Evolutionary conservation across 2,329 filamentous ascomycete genomes (phyloP).

Genomic region (Teratosphaeria nubilosa): DNA sequence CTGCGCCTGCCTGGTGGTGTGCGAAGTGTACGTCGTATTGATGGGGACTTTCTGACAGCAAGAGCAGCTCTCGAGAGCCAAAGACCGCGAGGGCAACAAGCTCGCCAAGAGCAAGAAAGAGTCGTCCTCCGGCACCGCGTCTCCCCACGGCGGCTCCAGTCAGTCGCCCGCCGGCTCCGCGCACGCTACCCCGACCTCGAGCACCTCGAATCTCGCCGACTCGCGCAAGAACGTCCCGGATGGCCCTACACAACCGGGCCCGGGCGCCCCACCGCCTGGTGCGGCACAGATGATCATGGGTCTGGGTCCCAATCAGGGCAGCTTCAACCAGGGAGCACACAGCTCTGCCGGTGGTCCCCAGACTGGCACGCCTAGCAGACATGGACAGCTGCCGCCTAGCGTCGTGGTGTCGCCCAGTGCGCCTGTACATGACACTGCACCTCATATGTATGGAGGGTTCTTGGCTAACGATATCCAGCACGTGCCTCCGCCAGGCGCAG

Average conservation of each 20-base stretch:
- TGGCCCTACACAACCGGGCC: conserved; percentile 33
- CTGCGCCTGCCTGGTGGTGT: conserved; percentile 4
- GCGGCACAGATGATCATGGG: conserved; percentile 13
- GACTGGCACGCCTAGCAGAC: conserved; percentile 19
- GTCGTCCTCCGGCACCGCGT: conserved; percentile 57
- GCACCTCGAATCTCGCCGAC: conserved; percentile 77
- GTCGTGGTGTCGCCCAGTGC: conserved; percentile 92
- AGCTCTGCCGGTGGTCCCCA: conserved; percentile 1
- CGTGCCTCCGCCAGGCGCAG: conserved; percentile 79
- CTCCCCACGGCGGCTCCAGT: conserved; percentile 51
- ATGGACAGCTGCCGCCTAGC: conserved; percentile 47
- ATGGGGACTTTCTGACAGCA: conserved; percentile 38
- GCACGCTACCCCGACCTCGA: conserved; percentile 73
- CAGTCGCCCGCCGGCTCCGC: conserved; percentile 52
- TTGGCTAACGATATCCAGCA: conserved; percentile 47
- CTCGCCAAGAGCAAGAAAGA: conserved; percentile 54
- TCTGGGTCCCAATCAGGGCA: conserved; percentile 9
- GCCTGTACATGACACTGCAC: conserved; percentile 48
- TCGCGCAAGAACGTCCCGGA: conserved; percentile 66
- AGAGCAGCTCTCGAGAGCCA: conserved; percentile 78
- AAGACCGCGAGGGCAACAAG: conserved; percentile 48
- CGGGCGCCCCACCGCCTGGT: conserved; percentile 28
- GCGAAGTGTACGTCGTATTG: conserved; percentile 14
- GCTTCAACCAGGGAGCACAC: conserved; percentile 10
- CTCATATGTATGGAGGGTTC: not conserved